These are phyloP conservation scores for Zalaria obscura DNA, from an alignment of 2,329 filamentous ascomycete genomes.

Conservation along the genomic window DNA sequence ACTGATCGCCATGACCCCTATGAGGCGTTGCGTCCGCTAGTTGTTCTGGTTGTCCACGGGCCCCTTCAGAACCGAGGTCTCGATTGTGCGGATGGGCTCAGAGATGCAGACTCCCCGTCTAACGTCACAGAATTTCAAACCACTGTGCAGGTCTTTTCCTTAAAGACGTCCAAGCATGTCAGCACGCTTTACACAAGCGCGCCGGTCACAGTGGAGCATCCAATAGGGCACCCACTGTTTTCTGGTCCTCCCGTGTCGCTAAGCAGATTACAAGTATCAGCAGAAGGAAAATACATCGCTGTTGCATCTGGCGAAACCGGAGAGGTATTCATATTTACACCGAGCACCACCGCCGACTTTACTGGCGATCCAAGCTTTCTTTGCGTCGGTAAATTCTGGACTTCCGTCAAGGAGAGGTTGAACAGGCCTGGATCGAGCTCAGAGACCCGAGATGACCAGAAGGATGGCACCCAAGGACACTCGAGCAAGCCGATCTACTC, in stretches of 20 bases:
- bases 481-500: slow-evolving; percentile 47
- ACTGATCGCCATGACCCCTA: slow-evolving; percentile 38
- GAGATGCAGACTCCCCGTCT: slow-evolving; percentile 19
- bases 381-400: slow-evolving; percentile 88
- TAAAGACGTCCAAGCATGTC: slow-evolving; percentile 58
- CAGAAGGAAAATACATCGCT: slow-evolving; percentile 56
- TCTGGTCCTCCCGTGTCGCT: slow-evolving; percentile 49
- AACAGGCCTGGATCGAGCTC: background rate
- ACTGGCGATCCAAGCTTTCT: slow-evolving; percentile 28
- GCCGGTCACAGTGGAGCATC: slow-evolving; percentile 42
- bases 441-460: background rate
- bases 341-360: slow-evolving; percentile 15
- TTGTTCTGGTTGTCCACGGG: slow-evolving; percentile 70
- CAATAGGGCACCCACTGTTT: slow-evolving; percentile 46
- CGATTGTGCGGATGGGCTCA: slow-evolving; percentile 20
- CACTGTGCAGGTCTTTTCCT: slow-evolving; percentile 75
- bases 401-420: slow-evolving; percentile 26
- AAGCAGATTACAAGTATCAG: slow-evolving; percentile 60
- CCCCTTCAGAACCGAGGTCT: slow-evolving; percentile 33
- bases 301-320: slow-evolving; percentile 72
- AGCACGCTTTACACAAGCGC: slow-evolving; percentile 61
- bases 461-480: background rate
- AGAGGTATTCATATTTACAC: slow-evolving; percentile 64
- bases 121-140: slow-evolving; percentile 61
- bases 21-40: slow-evolving; percentile 50